Evolutionary conservation across 257 asterid species (phyloP), one percentile per base, ranked within the genome.

Genomic region (Solanum peruvianum): DNA sequence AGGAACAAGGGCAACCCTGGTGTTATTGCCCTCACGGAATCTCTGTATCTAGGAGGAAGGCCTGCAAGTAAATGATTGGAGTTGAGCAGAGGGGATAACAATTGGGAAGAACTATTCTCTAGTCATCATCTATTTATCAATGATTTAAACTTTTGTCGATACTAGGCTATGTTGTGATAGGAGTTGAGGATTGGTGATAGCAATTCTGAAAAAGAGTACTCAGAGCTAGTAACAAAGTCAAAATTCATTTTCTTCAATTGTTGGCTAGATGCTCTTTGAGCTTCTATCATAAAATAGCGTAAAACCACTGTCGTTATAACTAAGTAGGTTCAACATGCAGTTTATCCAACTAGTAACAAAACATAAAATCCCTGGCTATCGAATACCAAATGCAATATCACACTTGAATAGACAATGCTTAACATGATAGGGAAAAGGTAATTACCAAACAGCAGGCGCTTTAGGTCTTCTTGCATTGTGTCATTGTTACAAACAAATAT

Each of bases 401-500:
- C 66, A 41, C 35, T 11, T 39, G 14, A 25, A 16, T 2, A 80
- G 72, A 16, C 45, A 27, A 60, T 41, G 81, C 84, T 39, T 82
- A 89, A 47, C 85, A 47, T 49, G 85, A 47, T 18, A 47, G 29
- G 85, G 67, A 66, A 84, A 60, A 87, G 23, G 20, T 82, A 76
- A 87, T 91, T 94, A 97, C 99, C 99, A 84, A 97, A 97, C 16
- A 97, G 95, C 44, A 92, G 98, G 71, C 98, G 91, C 92, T 95
- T 97, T 90, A 97, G 64, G 92, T 97, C 99, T 91, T 97, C 99
- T 87, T 95, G 98, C 98, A 95, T 95, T 1, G 98, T 97, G 86
- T 97, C 99, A 76, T 97, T 94, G 94, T 97, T 97, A 93, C 99
- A 97, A 69, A 97, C 99, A 89, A 95, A 95, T 86, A 94, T 97